Conservation (phyloP, 2,329 filamentous ascomycete genomes). For the Exophiala phaeomuriformis region DNA sequence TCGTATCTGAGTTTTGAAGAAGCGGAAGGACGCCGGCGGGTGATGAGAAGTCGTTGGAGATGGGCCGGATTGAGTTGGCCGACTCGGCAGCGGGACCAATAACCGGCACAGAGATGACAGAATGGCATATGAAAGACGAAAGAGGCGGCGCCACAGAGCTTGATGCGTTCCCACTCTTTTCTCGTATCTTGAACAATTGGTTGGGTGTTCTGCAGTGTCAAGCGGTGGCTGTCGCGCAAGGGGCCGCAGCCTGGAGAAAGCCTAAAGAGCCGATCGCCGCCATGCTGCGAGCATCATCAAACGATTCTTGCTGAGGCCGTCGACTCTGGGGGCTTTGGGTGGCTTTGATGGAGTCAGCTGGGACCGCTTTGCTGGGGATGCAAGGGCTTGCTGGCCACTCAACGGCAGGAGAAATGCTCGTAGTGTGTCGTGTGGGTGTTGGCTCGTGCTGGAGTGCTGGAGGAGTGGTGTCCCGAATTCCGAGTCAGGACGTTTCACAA, state of each 20-base stretch:
- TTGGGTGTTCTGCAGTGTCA: constrained; percentile 1
- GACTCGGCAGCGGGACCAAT: constrained; percentile 4
- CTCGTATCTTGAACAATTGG: neutral
- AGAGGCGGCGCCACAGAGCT: constrained; percentile 6
- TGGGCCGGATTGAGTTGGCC: neutral
- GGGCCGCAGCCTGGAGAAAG: neutral
- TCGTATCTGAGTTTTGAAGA: neutral
- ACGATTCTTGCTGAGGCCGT: neutral
- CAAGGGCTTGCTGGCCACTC: neutral
- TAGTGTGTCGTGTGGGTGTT: neutral
- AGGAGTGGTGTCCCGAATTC: neutral
- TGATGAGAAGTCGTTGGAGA: neutral
- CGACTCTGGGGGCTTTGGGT: neutral
- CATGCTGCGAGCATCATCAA: neutral
- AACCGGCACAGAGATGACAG: neutral
- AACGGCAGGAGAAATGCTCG: too few relatives aligned
- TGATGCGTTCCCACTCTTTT: neutral
- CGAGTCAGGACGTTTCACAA: neutral
- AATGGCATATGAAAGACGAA: neutral
- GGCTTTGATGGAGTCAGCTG: neutral
- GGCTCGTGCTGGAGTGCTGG: neutral
- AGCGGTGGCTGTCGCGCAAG: neutral
- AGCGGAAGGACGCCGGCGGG: neutral
- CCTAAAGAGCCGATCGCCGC: neutral
- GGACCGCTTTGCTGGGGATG: neutral